Evolutionary conservation across 305 asterid species (phyloP).

Genomic region (Fraxinus floribunda): DNA sequence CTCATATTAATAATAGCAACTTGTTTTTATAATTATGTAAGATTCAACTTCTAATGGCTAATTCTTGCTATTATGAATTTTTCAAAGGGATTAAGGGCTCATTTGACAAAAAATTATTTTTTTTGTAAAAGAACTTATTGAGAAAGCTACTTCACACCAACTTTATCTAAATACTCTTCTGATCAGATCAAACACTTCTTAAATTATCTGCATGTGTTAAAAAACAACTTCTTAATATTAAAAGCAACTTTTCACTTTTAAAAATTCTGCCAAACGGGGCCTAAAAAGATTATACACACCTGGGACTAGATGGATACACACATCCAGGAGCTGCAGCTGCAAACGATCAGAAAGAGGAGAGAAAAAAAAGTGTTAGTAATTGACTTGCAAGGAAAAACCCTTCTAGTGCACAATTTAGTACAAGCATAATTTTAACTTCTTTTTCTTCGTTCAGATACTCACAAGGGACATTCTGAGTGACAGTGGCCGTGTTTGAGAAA

Average conservation of each 20-base stretch:
- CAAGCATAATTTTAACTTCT: background rate
- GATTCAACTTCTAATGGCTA: background rate
- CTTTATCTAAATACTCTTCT: no score
- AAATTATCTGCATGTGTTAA: no score
- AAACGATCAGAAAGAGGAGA: background rate
- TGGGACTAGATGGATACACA: slow-evolving; percentile 43
- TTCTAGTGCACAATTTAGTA: background rate
- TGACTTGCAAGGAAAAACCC: background rate
- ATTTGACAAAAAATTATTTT: no score
- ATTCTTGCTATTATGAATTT: background rate
- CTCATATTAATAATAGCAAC: background rate
- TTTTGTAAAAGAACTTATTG: no score
- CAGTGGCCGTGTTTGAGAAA: slow-evolving; percentile 52
- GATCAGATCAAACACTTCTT: no score
- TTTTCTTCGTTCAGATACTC: slow-evolving; percentile 5
- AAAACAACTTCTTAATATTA: no score
- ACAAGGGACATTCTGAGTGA: slow-evolving; percentile 45
- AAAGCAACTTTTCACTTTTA: background rate
- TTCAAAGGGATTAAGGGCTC: background rate
- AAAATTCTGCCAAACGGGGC: background rate
- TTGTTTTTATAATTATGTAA: background rate
- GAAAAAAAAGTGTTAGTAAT: background rate
- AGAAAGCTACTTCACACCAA: no score
- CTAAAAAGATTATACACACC: slow-evolving; percentile 26
- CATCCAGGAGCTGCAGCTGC: slow-evolving; percentile 38